These are phyloP conservation scores for Fomes fomentarius DNA, from an alignment of 1,284 basidiomycete genomes.

Conservation along the genomic window DNA sequence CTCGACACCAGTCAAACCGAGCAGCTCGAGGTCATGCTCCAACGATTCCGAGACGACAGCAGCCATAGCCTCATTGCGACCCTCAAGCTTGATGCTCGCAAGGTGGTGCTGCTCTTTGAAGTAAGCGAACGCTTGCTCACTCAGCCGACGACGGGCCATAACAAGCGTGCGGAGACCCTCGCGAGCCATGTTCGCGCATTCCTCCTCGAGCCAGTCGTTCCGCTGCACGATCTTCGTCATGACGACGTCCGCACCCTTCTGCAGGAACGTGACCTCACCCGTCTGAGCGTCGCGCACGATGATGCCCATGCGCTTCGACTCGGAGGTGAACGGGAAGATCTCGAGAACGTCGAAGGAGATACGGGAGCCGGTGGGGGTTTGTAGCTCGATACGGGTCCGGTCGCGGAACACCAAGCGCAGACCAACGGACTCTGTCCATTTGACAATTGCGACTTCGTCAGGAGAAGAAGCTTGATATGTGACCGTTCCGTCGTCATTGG, in stretches of 20 bases:
- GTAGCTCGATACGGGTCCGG: constrained; percentile 83
- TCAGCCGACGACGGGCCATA: constrained; percentile 82
- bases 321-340: constrained; percentile 97
- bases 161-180: constrained; percentile 96
- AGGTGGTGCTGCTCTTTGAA: constrained; percentile 81
- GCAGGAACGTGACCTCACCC: constrained; percentile 87
- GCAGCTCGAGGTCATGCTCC: constrained; percentile 89
- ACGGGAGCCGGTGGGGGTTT: constrained; percentile 63
- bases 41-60: constrained; percentile 77
- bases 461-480: constrained; percentile 99
- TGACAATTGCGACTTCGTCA: constrained; percentile 99
- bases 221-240: constrained; percentile 94
- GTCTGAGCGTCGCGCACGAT: constrained; percentile 81
- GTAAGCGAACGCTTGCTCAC: constrained; percentile 67
- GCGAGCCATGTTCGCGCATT: constrained; percentile 97
- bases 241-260: constrained; percentile 98
- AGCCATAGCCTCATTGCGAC: constrained; percentile 82
- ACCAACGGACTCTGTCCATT: constrained; percentile 96
- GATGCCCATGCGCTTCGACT: constrained; percentile 99
- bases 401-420: constrained; percentile 88
- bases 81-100: constrained; percentile 80
- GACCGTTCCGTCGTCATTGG: constrained; percentile 90
- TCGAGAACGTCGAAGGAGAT: constrained; percentile 88
- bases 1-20: constrained; percentile 97
- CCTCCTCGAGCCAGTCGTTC: constrained; percentile 99